Evolutionary conservation across 1,139 yeast genomes (phyloP).

Genomic region (Sugiyamaella paludigena): DNA sequence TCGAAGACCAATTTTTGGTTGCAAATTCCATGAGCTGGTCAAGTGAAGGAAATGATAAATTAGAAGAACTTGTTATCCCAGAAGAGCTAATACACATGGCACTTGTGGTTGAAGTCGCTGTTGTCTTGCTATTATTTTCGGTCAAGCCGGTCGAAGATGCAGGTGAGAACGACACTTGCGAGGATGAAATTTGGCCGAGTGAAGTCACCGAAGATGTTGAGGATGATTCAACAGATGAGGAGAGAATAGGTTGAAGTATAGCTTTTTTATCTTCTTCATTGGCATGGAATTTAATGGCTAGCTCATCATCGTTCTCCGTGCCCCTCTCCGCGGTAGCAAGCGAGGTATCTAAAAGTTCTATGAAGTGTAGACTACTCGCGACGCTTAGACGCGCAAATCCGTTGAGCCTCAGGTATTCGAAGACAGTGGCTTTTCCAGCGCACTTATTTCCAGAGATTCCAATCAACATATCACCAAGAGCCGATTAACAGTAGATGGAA

Average conservation of each 20-base stretch:
- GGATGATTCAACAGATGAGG: too few species aligned
- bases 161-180: neutral
- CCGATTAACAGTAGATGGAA: too few species aligned
- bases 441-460: constrained; percentile 73
- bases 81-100: constrained; percentile 7
- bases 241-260: too few species aligned
- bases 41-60: constrained; percentile 24
- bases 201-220: too few species aligned
- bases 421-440: constrained; percentile 69
- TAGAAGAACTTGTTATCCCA: neutral
- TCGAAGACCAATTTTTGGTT: constrained; percentile 65
- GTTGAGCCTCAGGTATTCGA: constrained; percentile 53
- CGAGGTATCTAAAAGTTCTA: too few species aligned
- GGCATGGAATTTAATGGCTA: neutral
- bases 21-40: constrained; percentile 57
- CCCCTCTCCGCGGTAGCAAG: neutral
- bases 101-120: neutral
- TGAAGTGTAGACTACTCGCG: neutral
- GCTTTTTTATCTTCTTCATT: neutral
- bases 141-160: neutral
- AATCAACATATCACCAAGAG: constrained; percentile 52
- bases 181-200: constrained; percentile 9
- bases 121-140: constrained; percentile 17
- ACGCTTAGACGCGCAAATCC: constrained; percentile 49
- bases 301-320: neutral